phyloP scores from a whole-genome alignment of 306 rosid species.

The Cucurbita argyrosperma region DNA sequence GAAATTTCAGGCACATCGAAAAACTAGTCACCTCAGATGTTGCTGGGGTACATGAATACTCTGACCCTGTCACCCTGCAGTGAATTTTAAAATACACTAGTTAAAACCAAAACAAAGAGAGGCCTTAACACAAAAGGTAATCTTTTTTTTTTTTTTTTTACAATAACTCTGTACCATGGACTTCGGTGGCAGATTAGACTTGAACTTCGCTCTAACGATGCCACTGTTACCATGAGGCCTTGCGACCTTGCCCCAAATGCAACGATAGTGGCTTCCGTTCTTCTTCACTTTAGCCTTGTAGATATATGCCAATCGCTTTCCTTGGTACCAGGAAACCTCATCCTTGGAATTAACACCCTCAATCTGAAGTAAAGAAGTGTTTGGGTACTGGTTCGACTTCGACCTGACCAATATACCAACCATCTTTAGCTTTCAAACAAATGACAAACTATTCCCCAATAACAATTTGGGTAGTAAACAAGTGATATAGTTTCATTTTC shows the following conservation, averaged over 20 bases:
- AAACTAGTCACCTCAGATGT: conserved; percentile 43
- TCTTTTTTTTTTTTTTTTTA: background rate
- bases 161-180: conserved; percentile 43
- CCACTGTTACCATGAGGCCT: conserved; percentile 95
- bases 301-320: conserved; percentile 75
- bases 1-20: background rate
- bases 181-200: conserved; percentile 76
- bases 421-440: background rate
- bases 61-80: conserved; percentile 77
- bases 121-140: background rate
- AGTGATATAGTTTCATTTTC: background rate
- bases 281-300: conserved; percentile 90
- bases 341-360: conserved; percentile 95
- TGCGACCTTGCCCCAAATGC: conserved; percentile 84
- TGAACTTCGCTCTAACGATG: conserved; percentile 80
- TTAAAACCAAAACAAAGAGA: background rate
- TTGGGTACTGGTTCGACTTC: conserved; percentile 87
- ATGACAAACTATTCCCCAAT: background rate
- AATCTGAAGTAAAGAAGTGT: conserved; percentile 63
- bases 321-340: conserved; percentile 77
- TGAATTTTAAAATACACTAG: background rate
- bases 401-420: conserved; percentile 32
- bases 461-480: too few relatives aligned
- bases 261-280: conserved; percentile 68
- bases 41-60: conserved; percentile 88